Base-by-base conservation (phyloP, 2,329 filamentous ascomycete species). In the Cercospora sp. region DNA sequence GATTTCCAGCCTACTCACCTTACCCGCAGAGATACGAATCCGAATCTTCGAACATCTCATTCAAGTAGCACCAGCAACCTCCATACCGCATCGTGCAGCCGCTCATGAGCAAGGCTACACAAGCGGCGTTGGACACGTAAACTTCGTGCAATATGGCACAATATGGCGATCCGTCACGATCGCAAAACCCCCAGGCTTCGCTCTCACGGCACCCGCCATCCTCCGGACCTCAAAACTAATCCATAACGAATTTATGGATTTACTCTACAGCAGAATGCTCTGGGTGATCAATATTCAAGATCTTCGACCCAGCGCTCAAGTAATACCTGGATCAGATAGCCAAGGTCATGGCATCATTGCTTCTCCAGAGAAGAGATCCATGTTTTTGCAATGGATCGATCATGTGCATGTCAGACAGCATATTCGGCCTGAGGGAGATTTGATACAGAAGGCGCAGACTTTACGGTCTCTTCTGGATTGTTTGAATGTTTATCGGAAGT, bases 341-440 rank as follows among this genome's bases (percentile, higher is more conserved):
- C 5, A 28, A 28, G 3, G 6, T 4, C 13, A n/a, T 4, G 49
- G 1, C 12, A 63, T 67, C 4, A 10, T 51, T 4, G 64, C 66
- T 3, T 37, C 37, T 5, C 63, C 63, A 2, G 53, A 30, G 10
- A 59, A 18, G 53, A 53, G 55, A n/a, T 66, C 66, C 16, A 45
- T 66, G 3, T 70, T 70, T 28, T 59, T 68, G 66, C 63, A 58
- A 32, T 64, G 68, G 63, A 49, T 68, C n/a, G 53, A 51, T 21
- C 66, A 70, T 34, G 63, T 66, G 13, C 61, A 68, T 21, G 55
- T 70, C 13, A 45, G 69, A 24, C 66, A 70, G 32, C 66, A 70
- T 13, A 66, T 70, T 26, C 55, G 64, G 16, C 66, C 66, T 16
- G 69, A 65, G 28, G 66, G 63, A n/a, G 61, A 68, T 32, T 32